Evolutionary conservation across 768 basidiomycete genomes (phyloP).

Genomic region (Lentinula lateritia): DNA sequence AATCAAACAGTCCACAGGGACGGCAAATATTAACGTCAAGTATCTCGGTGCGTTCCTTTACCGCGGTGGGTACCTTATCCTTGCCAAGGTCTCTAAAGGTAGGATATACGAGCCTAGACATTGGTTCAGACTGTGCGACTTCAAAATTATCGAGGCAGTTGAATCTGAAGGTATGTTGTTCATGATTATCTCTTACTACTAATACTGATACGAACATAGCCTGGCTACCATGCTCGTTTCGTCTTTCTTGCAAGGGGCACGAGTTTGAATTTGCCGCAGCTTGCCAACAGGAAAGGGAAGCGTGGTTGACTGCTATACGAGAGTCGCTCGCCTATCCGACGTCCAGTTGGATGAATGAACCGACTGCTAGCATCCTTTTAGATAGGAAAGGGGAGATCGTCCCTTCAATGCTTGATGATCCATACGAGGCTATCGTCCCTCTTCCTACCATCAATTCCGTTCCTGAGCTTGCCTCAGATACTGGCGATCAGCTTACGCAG

Average conservation of each 20-base stretch:
- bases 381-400: conserved; percentile 37
- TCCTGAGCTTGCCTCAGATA: conserved; percentile 36
- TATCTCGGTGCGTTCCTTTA: conserved; percentile 92
- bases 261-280: conserved; percentile 84
- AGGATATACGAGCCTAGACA: conserved; percentile 82
- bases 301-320: conserved; percentile 76
- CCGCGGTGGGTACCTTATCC: conserved; percentile 73
- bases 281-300: conserved; percentile 75
- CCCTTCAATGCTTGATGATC: conserved; percentile 28
- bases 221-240: conserved; percentile 76
- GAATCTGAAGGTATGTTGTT: conserved; percentile 64
- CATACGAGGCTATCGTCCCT: conserved; percentile 32
- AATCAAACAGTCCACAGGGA: conserved; percentile 31
- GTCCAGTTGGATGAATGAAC: conserved; percentile 52
- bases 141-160: conserved; percentile 63
- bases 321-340: conserved; percentile 38
- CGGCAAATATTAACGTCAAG: conserved; percentile 62
- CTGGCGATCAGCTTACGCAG: not conserved
- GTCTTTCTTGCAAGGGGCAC: conserved; percentile 62
- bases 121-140: conserved; percentile 78
- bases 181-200: not conserved
- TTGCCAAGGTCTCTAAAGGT: conserved; percentile 81
- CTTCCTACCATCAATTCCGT: conserved; percentile 56
- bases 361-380: conserved; percentile 54
- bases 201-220: conserved; percentile 34